phyloP scores from a whole-genome alignment of 192 early-diverging fungal species.

The Coemansia sp. region DNA sequence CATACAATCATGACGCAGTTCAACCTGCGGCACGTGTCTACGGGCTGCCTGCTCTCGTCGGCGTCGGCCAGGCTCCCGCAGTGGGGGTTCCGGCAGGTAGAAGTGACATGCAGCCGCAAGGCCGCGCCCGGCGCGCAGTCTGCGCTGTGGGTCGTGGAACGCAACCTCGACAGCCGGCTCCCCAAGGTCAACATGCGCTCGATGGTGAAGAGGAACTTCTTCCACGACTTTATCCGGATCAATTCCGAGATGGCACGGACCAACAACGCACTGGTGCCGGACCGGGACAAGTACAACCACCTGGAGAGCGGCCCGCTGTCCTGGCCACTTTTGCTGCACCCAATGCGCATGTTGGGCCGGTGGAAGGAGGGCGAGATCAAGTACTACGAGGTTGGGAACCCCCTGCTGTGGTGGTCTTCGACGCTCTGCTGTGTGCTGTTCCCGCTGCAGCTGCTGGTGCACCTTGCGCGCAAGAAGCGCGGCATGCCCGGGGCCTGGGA shows the following conservation, averaged over 20 bases:
- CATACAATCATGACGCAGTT: constrained; percentile 54
- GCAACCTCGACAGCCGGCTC: constrained; percentile 5
- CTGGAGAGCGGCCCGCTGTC: constrained; percentile 57
- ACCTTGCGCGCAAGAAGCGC: constrained; percentile 12
- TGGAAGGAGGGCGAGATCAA: constrained; percentile 60
- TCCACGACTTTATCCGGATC: constrained; percentile 21
- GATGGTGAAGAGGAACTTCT: constrained; percentile 4
- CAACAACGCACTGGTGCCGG: constrained; percentile 35
- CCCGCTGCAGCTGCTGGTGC: constrained; percentile 7
- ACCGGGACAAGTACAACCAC: constrained; percentile 44
- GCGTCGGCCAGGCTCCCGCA: constrained; percentile 63
- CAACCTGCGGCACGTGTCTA: constrained; percentile 61
- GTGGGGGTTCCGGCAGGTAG: constrained; percentile 82
- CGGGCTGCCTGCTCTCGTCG: constrained; percentile 71
- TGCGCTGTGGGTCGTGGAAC: constrained; percentile 43
- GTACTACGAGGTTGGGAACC: constrained; percentile 88
- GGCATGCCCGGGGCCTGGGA: not conserved
- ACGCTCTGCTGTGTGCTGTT: constrained; percentile 19
- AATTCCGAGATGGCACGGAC: constrained; percentile 35
- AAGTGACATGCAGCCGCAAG: constrained; percentile 89
- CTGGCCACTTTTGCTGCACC: constrained; percentile 81
- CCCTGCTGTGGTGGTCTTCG: constrained; percentile 74
- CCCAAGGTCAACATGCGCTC: constrained; percentile 15
- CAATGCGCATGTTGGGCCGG: constrained; percentile 84
- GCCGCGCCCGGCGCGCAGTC: constrained; percentile 24